A percentile compares a stretch with the other conserved stretches of the same genome.
Evolutionary conservation across 2,329 filamentous ascomycete species (phyloP).

Genomic region (Fusarium armeniacum): DNA sequence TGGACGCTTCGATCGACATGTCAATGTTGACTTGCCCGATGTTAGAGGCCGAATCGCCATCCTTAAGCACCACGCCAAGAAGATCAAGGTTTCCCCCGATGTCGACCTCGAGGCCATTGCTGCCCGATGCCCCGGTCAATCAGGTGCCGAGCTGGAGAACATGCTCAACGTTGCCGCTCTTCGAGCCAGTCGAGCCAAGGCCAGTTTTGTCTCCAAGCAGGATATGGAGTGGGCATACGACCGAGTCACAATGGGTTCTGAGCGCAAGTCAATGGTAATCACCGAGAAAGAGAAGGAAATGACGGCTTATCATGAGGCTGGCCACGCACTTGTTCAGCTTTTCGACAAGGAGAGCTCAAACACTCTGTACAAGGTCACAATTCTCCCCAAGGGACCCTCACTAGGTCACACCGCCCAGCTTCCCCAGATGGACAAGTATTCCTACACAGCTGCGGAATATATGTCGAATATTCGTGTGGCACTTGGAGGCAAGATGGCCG

Average conservation of each 20-base stretch:
- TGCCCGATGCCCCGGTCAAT: conserved; percentile 89
- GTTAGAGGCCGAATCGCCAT: conserved; percentile 94
- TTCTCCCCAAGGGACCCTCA: conserved; percentile 88
- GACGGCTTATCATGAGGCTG: conserved; percentile 97
- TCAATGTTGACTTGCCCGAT: conserved; percentile 89
- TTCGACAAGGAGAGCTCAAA: conserved; percentile 79
- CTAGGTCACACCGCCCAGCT: conserved; percentile 90
- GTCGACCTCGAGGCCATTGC: conserved; percentile 89
- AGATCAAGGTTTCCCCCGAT: conserved; percentile 83
- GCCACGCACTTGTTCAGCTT: conserved; percentile 90
- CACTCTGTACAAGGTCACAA: conserved; percentile 96
- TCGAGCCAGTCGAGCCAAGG: conserved; percentile 89
- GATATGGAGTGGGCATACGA: conserved; percentile 99
- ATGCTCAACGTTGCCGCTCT: conserved; percentile 97
- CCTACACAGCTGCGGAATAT: conserved; percentile 86
- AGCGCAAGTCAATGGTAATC: conserved; percentile 90
- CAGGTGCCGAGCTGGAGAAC: conserved; percentile 95
- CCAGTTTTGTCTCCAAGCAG: conserved; percentile 77
- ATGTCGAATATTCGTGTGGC: conserved; percentile 82
- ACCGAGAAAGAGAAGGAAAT: conserved; percentile 93
- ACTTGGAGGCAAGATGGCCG: conserved; percentile 89
- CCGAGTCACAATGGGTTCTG: conserved; percentile 96
- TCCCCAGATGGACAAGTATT: conserved; percentile 93
- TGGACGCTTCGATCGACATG: conserved; percentile 94
- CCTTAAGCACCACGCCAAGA: conserved; percentile 91